These are phyloP conservation scores for Nannochloris sp. DNA, from an alignment of 139 green algal species.

Conservation along the genomic window DNA sequence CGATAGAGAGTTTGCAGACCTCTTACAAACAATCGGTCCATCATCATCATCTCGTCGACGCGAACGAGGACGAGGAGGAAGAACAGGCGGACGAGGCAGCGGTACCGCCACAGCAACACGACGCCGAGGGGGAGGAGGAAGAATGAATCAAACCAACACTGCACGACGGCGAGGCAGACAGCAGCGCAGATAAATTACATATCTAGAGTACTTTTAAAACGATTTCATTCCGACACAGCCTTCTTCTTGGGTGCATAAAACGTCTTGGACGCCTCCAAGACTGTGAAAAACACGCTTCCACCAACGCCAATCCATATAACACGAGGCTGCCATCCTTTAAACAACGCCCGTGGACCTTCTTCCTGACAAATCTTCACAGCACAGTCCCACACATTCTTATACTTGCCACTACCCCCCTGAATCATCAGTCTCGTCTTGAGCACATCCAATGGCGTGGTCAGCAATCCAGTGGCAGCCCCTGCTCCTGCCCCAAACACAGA, in stretches of 20 bases:
- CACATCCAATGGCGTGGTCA: conserved; percentile 88
- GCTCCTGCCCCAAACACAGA: conserved; percentile 62
- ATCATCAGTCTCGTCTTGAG: conserved; percentile 92
- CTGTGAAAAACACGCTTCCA: conserved; percentile 87
- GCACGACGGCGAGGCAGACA: not conserved
- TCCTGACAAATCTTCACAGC: conserved; percentile 56
- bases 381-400: conserved; percentile 47
- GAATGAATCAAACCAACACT: not conserved
- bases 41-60: too few species aligned
- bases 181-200: not conserved
- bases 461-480: conserved; percentile 70
- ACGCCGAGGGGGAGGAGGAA: not conserved
- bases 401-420: conserved; percentile 52
- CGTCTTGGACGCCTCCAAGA: conserved; percentile 51
- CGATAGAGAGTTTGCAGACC: conserved; percentile 15
- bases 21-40: conserved; percentile 21
- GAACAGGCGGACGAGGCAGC: not conserved
- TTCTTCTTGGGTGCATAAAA: conserved; percentile 32
- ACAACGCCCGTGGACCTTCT: conserved; percentile 75
- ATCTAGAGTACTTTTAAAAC: not conserved
- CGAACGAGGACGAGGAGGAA: not conserved
- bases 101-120: not conserved
- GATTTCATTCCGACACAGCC: not conserved
- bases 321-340: conserved; percentile 83
- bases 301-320: conserved; percentile 95